Evolutionary conservation across 495 filamentous ascomycete species (phyloP).

Genomic region (Rusavskia elegans): DNA sequence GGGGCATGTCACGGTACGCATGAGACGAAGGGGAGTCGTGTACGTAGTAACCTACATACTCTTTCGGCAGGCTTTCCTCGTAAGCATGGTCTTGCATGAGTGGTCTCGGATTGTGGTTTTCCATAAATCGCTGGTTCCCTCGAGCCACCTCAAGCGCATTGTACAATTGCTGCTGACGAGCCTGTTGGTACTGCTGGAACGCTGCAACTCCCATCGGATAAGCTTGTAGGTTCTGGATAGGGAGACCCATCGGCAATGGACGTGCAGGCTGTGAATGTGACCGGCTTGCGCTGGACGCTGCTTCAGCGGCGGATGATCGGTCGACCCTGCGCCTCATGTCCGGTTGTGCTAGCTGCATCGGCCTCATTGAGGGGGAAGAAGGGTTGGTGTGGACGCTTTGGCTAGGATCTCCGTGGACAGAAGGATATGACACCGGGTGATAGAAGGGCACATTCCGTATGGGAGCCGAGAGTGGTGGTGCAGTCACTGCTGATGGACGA

Average conservation of each 20-base stretch:
- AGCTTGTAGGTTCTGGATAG: conserved; percentile 14
- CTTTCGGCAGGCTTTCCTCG: conserved; percentile 34
- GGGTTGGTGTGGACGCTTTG: conserved; percentile 40
- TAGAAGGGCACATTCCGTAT: conserved; percentile 29
- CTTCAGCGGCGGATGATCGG: conserved; percentile 38
- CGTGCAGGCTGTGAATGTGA: conserved; percentile 55
- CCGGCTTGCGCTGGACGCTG: conserved; percentile 33
- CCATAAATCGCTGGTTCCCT: conserved; percentile 12
- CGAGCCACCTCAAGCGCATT: conserved; percentile 9
- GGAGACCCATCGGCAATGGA: conserved; percentile 21
- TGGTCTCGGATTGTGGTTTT: conserved; percentile 11
- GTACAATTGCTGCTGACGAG: conserved; percentile 16
- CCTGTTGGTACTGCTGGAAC: conserved; percentile 24
- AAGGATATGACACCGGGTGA: conserved; percentile 33
- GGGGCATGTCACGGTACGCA: conserved; percentile 27
- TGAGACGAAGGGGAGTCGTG: conserved; percentile 39
- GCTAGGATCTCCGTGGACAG: conserved; percentile 27
- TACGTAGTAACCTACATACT: conserved; percentile 53
- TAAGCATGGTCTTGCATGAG: conserved; percentile 5
- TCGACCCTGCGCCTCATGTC: conserved; percentile 41
- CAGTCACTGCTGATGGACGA: conserved; percentile 27
- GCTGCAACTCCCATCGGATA: conserved; percentile 18
- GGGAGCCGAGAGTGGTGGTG: conserved; percentile 25
- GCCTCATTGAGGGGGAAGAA: conserved; percentile 42
- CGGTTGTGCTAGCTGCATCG: conserved; percentile 31